A percentile compares a stretch with the other conserved stretches of the same genome.
These are phyloP conservation scores for Heliamphora exappendiculata DNA, from an alignment of 148 eudicot genomes.

Conservation along the genomic window DNA sequence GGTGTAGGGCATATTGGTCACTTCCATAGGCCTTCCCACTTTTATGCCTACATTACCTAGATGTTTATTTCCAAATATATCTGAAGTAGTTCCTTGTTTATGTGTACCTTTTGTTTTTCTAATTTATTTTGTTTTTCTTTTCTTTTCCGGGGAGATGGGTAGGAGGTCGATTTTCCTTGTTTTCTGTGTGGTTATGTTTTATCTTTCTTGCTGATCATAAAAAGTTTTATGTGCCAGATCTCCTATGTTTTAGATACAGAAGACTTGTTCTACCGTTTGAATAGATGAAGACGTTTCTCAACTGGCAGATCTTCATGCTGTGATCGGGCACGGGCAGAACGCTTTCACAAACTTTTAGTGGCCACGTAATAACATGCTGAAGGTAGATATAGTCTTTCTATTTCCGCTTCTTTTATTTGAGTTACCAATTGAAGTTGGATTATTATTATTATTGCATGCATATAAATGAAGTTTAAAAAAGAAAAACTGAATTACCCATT, in stretches of 20 bases:
- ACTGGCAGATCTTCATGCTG: constrained; percentile 17
- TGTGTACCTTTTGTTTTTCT: not conserved
- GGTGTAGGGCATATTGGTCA: not conserved
- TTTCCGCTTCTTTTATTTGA: not conserved
- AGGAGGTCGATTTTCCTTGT: not conserved
- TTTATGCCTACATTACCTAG: too few relatives aligned
- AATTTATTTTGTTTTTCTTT: not conserved
- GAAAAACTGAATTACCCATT: not conserved
- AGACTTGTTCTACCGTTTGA: constrained; percentile 53
- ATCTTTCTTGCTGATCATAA: not conserved
- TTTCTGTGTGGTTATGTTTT: not conserved
- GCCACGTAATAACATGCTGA: constrained; percentile 15
- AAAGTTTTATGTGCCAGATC: constrained; percentile 39
- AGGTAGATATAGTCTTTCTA: constrained; percentile 1
- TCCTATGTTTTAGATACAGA: constrained; percentile 84
- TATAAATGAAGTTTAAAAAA: constrained; percentile 1
- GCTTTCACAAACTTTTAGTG: constrained; percentile 46
- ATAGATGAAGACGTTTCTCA: constrained; percentile 27
- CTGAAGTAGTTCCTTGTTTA: not conserved
- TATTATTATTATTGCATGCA: not conserved
- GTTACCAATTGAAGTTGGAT: not conserved
- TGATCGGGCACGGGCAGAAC: constrained; percentile 31
- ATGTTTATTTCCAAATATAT: not conserved
- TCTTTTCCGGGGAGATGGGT: not conserved
- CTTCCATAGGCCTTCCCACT: not conserved